These are phyloP conservation scores for Secale cereale DNA, from an alignment of 176 grass and related monocot species.

Conservation along the genomic window DNA sequence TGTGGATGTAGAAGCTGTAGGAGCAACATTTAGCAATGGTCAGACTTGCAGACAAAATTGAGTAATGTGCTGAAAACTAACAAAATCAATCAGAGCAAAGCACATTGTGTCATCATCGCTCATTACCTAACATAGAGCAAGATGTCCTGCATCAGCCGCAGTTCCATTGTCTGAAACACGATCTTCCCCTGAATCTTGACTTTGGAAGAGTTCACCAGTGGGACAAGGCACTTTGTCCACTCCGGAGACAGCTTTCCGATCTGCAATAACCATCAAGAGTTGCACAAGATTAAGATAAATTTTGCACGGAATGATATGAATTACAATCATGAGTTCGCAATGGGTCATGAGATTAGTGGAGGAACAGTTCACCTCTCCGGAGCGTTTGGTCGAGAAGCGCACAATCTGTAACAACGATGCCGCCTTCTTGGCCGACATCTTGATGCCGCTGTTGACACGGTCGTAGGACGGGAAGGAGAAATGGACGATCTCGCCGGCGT, in stretches of 20 bases:
- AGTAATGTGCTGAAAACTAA: not conserved
- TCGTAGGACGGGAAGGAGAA: conserved; percentile 64
- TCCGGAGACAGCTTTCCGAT: conserved; percentile 72
- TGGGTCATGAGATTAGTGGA: not conserved
- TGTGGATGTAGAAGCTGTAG: conserved; percentile 84
- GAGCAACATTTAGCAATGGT: not conserved
- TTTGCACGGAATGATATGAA: not conserved
- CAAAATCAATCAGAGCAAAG: not conserved
- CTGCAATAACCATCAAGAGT: conserved; percentile 18
- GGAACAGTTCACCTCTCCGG: conserved; percentile 56
- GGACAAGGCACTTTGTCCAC: conserved; percentile 70
- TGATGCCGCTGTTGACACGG: conserved; percentile 18
- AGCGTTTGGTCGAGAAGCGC: conserved; percentile 82
- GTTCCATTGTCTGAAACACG: conserved; percentile 40
- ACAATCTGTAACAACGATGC: conserved; percentile 58
- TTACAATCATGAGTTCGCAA: not conserved
- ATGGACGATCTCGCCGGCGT: conserved; percentile 76
- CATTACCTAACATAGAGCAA: conserved; percentile 67
- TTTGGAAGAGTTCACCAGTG: conserved; percentile 77
- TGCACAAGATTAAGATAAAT: not conserved
- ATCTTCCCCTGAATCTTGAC: conserved; percentile 64
- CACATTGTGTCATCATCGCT: not conserved
- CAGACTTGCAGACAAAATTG: not conserved
- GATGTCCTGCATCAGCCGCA: conserved; percentile 76
- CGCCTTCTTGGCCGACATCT: conserved; percentile 48